These are phyloP conservation scores for Sphagnum magellanicum DNA, from an alignment of 228 moss, liverwort and hornwort species.

Conservation along the genomic window DNA sequence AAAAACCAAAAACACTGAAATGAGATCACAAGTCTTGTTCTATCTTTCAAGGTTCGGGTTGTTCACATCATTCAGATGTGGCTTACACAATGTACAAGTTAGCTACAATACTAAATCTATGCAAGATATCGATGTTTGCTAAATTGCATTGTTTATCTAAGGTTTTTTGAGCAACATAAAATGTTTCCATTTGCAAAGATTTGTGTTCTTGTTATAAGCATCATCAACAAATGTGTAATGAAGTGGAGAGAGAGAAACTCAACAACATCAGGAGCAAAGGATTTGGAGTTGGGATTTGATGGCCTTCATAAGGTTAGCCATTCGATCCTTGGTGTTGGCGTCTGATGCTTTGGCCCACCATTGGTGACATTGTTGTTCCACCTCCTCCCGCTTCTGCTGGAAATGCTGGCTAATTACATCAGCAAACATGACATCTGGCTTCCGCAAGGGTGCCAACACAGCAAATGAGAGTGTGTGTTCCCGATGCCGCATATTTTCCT, in stretches of 20 bases:
- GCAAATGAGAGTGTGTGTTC: conserved; percentile 66
- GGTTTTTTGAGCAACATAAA: too few species aligned
- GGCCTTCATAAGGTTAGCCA: conserved; percentile 28
- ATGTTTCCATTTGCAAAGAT: too few species aligned
- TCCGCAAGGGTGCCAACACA: conserved; percentile 46
- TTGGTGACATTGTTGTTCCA: conserved; percentile 49
- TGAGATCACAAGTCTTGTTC: too few species aligned
- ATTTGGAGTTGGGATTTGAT: conserved; percentile 38
- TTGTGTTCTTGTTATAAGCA: too few species aligned
- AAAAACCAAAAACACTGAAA: too few species aligned
- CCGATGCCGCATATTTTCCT: conserved; percentile 53
- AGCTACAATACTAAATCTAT: too few species aligned
- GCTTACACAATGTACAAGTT: too few species aligned
- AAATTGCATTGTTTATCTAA: too few species aligned
- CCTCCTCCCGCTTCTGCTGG: conserved; percentile 47
- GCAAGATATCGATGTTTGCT: too few species aligned
- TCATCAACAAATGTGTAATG: too few species aligned
- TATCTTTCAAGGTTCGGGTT: too few species aligned
- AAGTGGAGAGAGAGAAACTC: not conserved
- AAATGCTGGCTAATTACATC: conserved; percentile 59
- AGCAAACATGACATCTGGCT: conserved; percentile 60
- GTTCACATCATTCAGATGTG: too few species aligned
- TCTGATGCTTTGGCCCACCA: conserved; percentile 50
- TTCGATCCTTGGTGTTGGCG: conserved; percentile 26
- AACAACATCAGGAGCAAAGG: conserved; percentile 16